These are phyloP conservation scores for Fusarium dimerum DNA, from an alignment of 2,329 filamentous ascomycete genomes.

Conservation along the genomic window DNA sequence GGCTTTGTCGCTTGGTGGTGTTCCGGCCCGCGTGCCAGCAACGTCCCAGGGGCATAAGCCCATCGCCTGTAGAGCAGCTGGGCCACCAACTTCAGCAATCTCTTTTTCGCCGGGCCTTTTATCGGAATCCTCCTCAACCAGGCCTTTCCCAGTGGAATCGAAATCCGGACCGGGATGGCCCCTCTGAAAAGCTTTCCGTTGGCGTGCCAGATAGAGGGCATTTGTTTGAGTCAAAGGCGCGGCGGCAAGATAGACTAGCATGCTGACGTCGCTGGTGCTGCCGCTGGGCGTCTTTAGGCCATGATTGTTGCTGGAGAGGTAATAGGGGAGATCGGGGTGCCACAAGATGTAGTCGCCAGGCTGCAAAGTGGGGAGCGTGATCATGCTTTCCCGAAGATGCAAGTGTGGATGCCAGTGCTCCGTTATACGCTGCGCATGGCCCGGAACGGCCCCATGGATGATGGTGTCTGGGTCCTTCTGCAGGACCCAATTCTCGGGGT, in stretches of 20 bases:
- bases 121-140: conserved; percentile 51
- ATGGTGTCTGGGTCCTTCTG: conserved; percentile 54
- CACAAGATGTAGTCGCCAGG: conserved; percentile 60
- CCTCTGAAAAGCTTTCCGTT: conserved; percentile 57
- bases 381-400: conserved; percentile 52
- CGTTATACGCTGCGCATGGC: conserved; percentile 58
- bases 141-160: conserved; percentile 51
- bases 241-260: conserved; percentile 57
- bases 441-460: conserved; percentile 59
- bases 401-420: conserved; percentile 60
- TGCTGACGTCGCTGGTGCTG: conserved; percentile 40
- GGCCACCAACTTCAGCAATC: conserved; percentile 52
- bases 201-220: conserved; percentile 57
- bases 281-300: conserved; percentile 31
- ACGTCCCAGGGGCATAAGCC: conserved; percentile 54
- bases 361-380: conserved; percentile 56
- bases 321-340: conserved; percentile 60
- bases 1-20: conserved; percentile 25
- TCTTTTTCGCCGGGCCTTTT: conserved; percentile 51
- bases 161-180: conserved; percentile 58
- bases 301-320: conserved; percentile 47
- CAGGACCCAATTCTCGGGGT: conserved; percentile 45
- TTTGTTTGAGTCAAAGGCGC: conserved; percentile 59
- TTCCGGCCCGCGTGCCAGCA: conserved; percentile 32
- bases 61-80: conserved; percentile 57